phyloP scores from a whole-genome alignment of 225 moss, liverwort and hornwort genomes.

The Polytrichum commune region DNA sequence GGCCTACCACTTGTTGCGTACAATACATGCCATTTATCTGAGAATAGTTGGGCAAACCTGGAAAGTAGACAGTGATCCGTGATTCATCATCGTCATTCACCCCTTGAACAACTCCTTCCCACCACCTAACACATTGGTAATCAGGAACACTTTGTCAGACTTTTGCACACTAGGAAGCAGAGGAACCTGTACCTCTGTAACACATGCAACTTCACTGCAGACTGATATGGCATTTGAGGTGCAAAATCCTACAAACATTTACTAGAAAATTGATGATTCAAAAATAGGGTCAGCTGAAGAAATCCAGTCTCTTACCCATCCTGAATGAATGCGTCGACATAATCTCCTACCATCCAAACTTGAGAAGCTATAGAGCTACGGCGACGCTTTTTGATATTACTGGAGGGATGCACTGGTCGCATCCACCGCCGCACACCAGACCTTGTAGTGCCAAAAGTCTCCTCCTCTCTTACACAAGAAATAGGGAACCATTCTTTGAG shows the following conservation, averaged over 20 bases:
- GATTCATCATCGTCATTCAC: constrained; percentile 64
- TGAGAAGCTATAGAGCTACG: constrained; percentile 24
- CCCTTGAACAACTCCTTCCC: constrained; percentile 78
- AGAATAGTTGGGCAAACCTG: constrained; percentile 47
- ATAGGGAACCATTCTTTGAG: constrained; percentile 48
- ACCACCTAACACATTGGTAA: constrained; percentile 54
- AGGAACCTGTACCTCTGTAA: neutral
- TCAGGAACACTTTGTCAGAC: neutral
- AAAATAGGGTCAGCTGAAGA: no score
- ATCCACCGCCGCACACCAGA: constrained; percentile 33
- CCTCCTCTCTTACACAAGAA: constrained; percentile 40
- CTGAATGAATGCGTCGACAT: constrained; percentile 53
- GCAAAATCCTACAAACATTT: no score
- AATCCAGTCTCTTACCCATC: constrained; percentile 34
- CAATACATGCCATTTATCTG: neutral
- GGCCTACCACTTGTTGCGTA: constrained; percentile 1
- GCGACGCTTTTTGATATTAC: constrained; percentile 42
- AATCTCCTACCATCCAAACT: constrained; percentile 45
- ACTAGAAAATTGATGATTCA: no score
- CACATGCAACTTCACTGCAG: no score
- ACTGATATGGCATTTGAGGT: no score
- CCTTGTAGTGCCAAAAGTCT: constrained; percentile 27
- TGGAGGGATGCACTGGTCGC: constrained; percentile 54
- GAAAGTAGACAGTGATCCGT: constrained; percentile 72
- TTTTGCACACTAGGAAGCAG: no score